Base-by-base conservation (phyloP, 768 basidiomycete species). In the Boletus vermiculosoides region DNA sequence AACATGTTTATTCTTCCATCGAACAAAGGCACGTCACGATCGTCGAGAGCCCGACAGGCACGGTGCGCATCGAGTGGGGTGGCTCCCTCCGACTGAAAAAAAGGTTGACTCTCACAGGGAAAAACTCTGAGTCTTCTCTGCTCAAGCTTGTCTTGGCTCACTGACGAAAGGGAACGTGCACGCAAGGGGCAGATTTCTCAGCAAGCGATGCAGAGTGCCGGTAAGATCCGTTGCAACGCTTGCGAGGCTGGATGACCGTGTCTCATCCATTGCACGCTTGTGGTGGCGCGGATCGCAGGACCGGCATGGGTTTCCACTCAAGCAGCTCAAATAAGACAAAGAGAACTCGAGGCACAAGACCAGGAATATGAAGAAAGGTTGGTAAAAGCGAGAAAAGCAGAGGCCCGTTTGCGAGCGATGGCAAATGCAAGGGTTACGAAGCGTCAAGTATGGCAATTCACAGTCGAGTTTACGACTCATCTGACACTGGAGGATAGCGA, bases 31-130 rank as follows among this genome's bases (percentile, higher is more conserved):
- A 85, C 61, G 82, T 97, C 18, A 83, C 92, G 1, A 87, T 98
- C 48, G 80, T 95, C 31, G 92, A 94, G 71, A 91, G 88, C 62
- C 93, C 93, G 0, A 94, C 93, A 0, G 93, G 92, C 63, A 94
- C 92, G 25, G 92, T 92, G 56, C 70, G 82, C 65, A 42, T 36
- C 10, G 30, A 28, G 15, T 54, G 30, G 5, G 40, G 23, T 37
- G 34, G n/a, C 18, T 18, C 30, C 22, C 15, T 25, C 33, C 25
- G 1, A 55, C 13, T 49, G 28, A 28, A 28, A 28, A 28, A 28
- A 28, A 5, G 16, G 20, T 28, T 55, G 47, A 59, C 54, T 6
- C 34, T 31, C 23, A 2, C 65, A 94, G 92, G 93, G 93, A 28
- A 96, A 96, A 72, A 94, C 93, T 0, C 73, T 94, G 34, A 90